Conservation (phyloP, 257 asterid species). For the Solanum raphanifolium region DNA sequence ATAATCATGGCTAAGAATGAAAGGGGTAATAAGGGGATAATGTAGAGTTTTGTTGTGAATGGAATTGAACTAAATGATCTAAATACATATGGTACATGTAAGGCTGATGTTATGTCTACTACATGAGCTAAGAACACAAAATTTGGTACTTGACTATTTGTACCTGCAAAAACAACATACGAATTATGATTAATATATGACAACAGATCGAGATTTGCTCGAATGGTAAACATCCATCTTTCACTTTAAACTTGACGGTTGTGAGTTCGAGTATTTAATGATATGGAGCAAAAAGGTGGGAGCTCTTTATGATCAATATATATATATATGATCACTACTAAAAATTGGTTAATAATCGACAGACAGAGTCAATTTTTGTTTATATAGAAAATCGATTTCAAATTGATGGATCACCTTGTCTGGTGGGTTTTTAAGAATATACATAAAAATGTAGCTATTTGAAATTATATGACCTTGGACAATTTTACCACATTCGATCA, state of each 20-base stretch:
- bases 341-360: neutral
- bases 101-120: slow-evolving; percentile 69
- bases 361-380: too few relatives aligned
- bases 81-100: slow-evolving; percentile 56
- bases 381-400: too few relatives aligned
- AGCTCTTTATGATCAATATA: neutral
- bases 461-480: neutral
- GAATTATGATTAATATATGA: neutral
- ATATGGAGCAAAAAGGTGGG: too few relatives aligned
- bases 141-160: slow-evolving; percentile 59
- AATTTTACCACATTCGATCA: too few relatives aligned
- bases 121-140: slow-evolving; percentile 89
- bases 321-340: neutral
- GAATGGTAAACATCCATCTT: too few relatives aligned
- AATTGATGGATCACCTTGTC: too few relatives aligned
- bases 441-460: neutral
- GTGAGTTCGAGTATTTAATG: accelerated
- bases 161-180: slow-evolving; percentile 25
- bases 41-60: slow-evolving; percentile 28
- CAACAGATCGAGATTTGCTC: too few relatives aligned
- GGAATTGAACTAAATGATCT: slow-evolving; percentile 54
- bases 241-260: accelerated
- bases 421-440: too few relatives aligned
- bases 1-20: slow-evolving; percentile 44
- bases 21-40: slow-evolving; percentile 41